Base-by-base conservation (phyloP, 2,329 filamentous ascomycete genomes). In the Pseudocercospora musae region DNA sequence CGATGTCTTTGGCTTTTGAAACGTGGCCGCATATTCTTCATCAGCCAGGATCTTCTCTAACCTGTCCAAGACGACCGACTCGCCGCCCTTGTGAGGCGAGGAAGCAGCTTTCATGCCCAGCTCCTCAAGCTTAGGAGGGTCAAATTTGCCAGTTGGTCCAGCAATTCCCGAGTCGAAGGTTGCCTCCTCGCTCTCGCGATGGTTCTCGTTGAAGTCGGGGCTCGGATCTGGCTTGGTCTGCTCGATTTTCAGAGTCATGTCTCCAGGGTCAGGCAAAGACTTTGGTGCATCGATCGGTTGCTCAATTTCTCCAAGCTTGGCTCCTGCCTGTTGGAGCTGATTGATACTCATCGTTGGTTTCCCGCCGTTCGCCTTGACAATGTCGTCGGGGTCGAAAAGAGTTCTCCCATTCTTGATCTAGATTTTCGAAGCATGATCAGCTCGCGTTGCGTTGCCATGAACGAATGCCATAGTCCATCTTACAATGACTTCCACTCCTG, bases 261-360 rank as follows among this genome's bases (percentile, higher is more conserved):
- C 81, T 4, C 87, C 87, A 1, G 89, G 88, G 72, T 88, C 82
- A 0, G 89, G 89, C 6, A 92, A 73, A 4, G 71, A 76, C 13
- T 72, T 79, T 0, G 89, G 89, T 3, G 85, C 74, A 8, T 85
- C 80, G 27, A 91, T 80, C 0, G 89, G 88, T 62, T 80, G 80
- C 0, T 83, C 80, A 13, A 91, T 84, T 3, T 80, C 73, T 0
- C 88, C 89, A 27, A 90, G 76, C 70, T 87, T 88, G 40, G 81
- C 79, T 0, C 85, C 87, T 0, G 88, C 87, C 21, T 68, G 68
- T 65, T 88, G 82, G 0, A 92, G 81, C 72, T 91, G 88, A 1
- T 78, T 78, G 25, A 90, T 89, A 60, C 84, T 90, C 89, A 92
- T 91, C 1, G 89, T 91, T 1, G 90, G 89, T 70, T 89, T 88